Conservation (phyloP, 805 yeast species). For the Wickerhamomyces bovis region DNA sequence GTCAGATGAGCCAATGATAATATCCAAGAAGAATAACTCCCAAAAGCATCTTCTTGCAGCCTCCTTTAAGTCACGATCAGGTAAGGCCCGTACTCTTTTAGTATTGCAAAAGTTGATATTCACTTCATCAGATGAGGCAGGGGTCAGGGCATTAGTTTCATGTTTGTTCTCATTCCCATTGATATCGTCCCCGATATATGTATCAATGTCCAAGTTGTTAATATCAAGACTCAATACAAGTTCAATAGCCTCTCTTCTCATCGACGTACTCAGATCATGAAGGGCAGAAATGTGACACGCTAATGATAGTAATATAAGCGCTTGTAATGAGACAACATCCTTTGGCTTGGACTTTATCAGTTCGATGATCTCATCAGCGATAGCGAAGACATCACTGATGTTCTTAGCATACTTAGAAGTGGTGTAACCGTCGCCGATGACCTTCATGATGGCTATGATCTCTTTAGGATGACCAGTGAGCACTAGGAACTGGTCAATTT, state of each 20-base stretch:
- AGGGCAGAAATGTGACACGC: conserved; percentile 46
- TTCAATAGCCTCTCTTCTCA: conserved; percentile 38
- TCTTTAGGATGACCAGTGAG: conserved; percentile 33
- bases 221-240: conserved; percentile 33
- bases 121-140: conserved; percentile 15
- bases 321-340: conserved; percentile 40
- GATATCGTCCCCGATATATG: conserved; percentile 17
- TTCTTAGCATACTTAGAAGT: conserved; percentile 30
- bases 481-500: conserved; percentile 30
- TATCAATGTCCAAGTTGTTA: conserved; percentile 32
- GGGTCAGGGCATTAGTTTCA: conserved; percentile 3
- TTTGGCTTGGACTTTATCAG: conserved; percentile 24
- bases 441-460: conserved; percentile 40
- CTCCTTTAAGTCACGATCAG: conserved; percentile 16
- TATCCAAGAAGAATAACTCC: conserved; percentile 48
- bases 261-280: conserved; percentile 37
- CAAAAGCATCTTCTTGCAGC: conserved; percentile 42
- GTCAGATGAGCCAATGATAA: conserved; percentile 48
- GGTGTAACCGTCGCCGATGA: conserved; percentile 44
- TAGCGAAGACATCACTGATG: conserved; percentile 34
- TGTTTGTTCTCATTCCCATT: conserved; percentile 15
- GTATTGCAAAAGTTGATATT: conserved; percentile 22
- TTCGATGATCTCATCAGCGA: conserved; percentile 28
- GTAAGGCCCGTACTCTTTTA: conserved; percentile 16
- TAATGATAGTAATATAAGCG: conserved; percentile 35